Conservation (phyloP, 1,284 basidiomycete genomes). For the Cutaneotrichosporon dermatis region DNA sequence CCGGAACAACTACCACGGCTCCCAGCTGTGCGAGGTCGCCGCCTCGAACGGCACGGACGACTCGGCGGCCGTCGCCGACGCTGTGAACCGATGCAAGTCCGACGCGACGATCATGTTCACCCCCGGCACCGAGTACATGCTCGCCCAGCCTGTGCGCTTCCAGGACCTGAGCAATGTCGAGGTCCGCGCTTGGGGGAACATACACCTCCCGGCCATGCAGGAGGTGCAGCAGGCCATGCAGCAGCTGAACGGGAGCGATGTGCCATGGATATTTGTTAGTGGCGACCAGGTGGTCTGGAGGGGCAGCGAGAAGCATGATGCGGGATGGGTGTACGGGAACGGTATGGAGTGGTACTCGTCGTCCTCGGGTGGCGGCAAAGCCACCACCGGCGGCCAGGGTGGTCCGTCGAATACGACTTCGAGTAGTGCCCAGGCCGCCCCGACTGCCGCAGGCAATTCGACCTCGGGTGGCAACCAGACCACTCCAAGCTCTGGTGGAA, state of each 20-base stretch:
- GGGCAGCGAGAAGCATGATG: not conserved
- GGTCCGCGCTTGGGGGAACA: not conserved
- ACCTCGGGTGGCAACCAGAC: too few relatives aligned
- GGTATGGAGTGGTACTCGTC: too few relatives aligned
- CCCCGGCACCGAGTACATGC: not conserved
- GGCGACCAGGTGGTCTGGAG: not conserved
- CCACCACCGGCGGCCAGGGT: too few relatives aligned
- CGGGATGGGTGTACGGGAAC: not conserved
- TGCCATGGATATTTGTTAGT: not conserved
- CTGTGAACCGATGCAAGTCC: not conserved
- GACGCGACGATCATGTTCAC: slow-evolving; percentile 1
- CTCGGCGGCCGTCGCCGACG: not conserved
- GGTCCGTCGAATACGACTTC: too few relatives aligned
- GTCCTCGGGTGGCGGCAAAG: too few relatives aligned
- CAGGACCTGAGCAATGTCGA: slow-evolving; percentile 2
- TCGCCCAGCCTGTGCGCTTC: not conserved
- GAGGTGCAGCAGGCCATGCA: not conserved
- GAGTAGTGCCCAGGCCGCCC: too few relatives aligned
- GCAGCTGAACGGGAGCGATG: not conserved
- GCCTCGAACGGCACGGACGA: not conserved
- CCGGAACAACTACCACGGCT: not conserved
- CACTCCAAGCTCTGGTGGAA: too few relatives aligned
- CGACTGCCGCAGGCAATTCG: too few relatives aligned
- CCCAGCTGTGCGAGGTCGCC: slow-evolving; percentile 1
- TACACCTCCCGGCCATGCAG: not conserved